Base-by-base conservation (phyloP, 2,329 filamentous ascomycete genomes). In the Drechslera avenae region DNA sequence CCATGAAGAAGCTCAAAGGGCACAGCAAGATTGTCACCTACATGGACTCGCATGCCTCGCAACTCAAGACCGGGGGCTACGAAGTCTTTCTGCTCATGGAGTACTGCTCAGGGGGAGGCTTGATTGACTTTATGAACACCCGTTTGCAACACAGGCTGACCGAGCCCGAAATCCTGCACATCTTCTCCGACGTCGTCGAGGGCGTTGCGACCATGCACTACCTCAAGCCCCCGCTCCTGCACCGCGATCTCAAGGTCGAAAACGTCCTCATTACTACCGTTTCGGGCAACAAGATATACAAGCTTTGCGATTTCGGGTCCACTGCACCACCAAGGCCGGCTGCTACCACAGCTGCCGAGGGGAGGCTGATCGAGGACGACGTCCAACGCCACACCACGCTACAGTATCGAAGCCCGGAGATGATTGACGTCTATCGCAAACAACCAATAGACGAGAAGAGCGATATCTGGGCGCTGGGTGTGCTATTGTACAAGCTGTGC, bases 41-140 rank as follows among this genome's bases (percentile, higher is more conserved):
- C 77, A 92, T 97, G 73, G 94, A 99, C 79, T 97, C 93, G 60
- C 94, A 99, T 76, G 94, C 94, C 31, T 97, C 91, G 13, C 92
- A 97, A 76, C 79, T 97, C 64, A 88, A 90, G 66, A 91, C 89
- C 43, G 92, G 92, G 34, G 94, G 94, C 51, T 99, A 96, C 74
- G 94, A 99, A 79, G 94, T 99, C 51, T 99, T 99, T 68, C 75
- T 99, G 68, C 86, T 99, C 59, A 99, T 99, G 94, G 94, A 99
- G 73, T 97, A 88, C 75, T 99, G 94, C 78, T 86, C 89, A 67
- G 94, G 94, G 42, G 94, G 94, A 59, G 93, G 94, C 30, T 78
- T 99, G 71, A 99, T 99, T 72, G 94, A 99, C 77, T 99, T 97
- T 73, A 99, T 99, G 94, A 99, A 99, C 76, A 99, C 94, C 30